Base-by-base conservation (phyloP, 139 green algal species). In the Asterochloris erici region DNA sequence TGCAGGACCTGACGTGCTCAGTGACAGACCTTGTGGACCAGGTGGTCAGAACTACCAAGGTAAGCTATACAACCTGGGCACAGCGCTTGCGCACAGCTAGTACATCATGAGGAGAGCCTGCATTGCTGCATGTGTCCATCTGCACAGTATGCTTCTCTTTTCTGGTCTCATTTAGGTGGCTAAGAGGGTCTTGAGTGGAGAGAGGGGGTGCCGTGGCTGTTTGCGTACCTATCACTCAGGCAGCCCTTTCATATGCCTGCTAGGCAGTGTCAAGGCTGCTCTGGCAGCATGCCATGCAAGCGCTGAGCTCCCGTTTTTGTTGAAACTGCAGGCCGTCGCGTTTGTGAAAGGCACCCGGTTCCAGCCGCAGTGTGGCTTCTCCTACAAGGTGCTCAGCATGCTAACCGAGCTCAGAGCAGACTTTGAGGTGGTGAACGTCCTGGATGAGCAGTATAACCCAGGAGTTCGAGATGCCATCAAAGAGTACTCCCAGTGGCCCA, bases 391-490 rank as follows among this genome's bases (percentile, higher is more conserved):
- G 85, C 83, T 98, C 23, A 93, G 85, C 60, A 88, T 95, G 19
- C 91, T 97, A 23, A 95, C 93, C 81, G 89, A 91, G 66, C 71
- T 79, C n/a, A 86, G 88, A 63, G 84, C 82, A 4, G 89, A 94
- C 63, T 96, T 91, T 64, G 89, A 91, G 82, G 87, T 94, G 4
- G 92, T 99, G 15, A 96, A 99, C 84, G 96, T 99, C 29, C 88
- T 99, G 74, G 93, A 97, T 62, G 96, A 99, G 38, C 88, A 94
- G 63, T 90, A 93, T 87, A 96, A 96, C 89, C 94, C 93, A 10
- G 91, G 94, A 14, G 85, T 99, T 81, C 84, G 96, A 60, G 94
- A 98, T 19, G 93, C 93, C 24, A 95, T 99, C 87, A 99, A 99
- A 86, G 78, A 84, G 9, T 98, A 96, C 90, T 94, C 84, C 68